Conservation (phyloP, 192 early-diverging fungal species). For the Dimargaris xerosporica region DNA sequence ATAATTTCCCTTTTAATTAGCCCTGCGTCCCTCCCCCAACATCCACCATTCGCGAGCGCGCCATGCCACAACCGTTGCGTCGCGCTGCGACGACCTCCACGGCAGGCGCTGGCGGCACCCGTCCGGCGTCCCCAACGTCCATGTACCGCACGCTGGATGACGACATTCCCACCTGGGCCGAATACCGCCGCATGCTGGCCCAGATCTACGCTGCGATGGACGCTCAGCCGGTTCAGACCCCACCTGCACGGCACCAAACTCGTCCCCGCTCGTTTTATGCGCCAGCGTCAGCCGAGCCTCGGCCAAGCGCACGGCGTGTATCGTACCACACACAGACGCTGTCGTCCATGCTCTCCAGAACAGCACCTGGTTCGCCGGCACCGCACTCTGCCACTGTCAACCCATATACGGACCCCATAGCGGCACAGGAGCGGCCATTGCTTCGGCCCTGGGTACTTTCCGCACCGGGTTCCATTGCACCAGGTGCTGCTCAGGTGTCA, state of each 20-base stretch:
- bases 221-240: background rate
- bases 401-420: no score
- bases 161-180: conserved; percentile 1
- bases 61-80: background rate
- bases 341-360: background rate
- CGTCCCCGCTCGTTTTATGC: background rate
- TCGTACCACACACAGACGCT: background rate
- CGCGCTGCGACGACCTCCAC: background rate
- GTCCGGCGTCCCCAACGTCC: background rate
- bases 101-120: background rate
- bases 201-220: background rate
- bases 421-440: no score
- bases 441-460: no score
- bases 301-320: background rate
- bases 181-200: background rate
- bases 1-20: background rate
- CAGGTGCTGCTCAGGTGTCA: no score
- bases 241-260: background rate
- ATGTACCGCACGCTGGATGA: background rate
- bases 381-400: no score
- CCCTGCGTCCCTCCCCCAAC: background rate
- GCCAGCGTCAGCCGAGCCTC: background rate
- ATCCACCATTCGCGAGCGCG: background rate
- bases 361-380: background rate
- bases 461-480: no score